Evolutionary conservation across 306 rosid genomes (phyloP), one percentile per base, ranked within the genome.

Genomic region (Gastrolobium bilobum): DNA sequence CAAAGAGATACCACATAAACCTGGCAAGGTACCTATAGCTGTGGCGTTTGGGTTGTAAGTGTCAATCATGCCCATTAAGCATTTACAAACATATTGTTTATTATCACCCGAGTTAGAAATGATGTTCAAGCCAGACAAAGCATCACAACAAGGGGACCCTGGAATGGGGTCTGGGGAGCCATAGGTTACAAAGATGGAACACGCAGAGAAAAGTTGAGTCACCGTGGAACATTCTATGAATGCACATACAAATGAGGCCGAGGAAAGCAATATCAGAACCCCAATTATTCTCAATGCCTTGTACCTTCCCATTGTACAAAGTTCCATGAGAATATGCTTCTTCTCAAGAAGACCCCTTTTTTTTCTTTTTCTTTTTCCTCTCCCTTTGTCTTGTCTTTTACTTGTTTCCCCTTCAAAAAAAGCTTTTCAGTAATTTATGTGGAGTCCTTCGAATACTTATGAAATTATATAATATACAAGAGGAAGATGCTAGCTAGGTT

Each of bases 151-250:
- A 3, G 87, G 84, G 42, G 90, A 76, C 13, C 86, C 91, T 2
- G 86, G 90, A 47, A 54, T 10, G 0, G 97, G 92, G 56, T 90
- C 81, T 6, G 94, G 92, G 2, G 78, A 37, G 14, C 90, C 90
- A 10, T 86, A 66, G 1, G 69, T 77, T 15, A 90, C 71, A 89
- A 90, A 90, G 5, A 38, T 13, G 31, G 83, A 88, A 84, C 92
- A 91, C 1, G 82, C 57, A 1, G 89, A 73, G 60, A 91, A 52
- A 0, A 90, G 81, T 10, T 76, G 71, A 9, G 68, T 34, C 79
- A 88, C 79, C 2, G 75, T 77, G 29, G 95, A 53, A 71, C 97
- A 91, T 38, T 91, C 92, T 50, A 13, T 10, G 0, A 35, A 63
- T 44, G 84, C 66, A 35, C 14, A 46, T 44, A 43, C 87, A 63